Evolutionary conservation across 2,329 filamentous ascomycete species (phyloP), one percentile per base, ranked within the genome.

Genomic region (Fusarium lyarnte): DNA sequence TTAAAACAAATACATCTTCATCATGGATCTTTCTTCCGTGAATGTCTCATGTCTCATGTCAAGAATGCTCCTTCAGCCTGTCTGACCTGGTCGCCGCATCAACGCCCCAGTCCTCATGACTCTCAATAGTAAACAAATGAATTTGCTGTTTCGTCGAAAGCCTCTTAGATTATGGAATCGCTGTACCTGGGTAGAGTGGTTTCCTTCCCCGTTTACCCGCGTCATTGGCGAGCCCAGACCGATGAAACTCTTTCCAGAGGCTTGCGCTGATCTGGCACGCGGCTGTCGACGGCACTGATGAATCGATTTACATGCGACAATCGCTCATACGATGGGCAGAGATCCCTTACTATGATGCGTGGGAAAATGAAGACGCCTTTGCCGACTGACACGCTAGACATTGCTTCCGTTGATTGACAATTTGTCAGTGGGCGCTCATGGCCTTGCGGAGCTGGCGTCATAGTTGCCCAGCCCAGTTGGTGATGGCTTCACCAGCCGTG

Each of bases 21-120:
- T 64, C 39, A 21, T 53, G 33, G 42, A 46, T 58, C 33, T 51
- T 46, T 42, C 41, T 27, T 43, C 54, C 29, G 45, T 33, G 9
- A 29, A 55, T 70, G 69, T 73, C 69, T 73, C 55, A 70, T 43
- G 14, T 73, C 69, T 73, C 59, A 66, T 39, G n/a, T 61, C n/a
- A 72, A 72, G 69, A 72, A 72, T 72, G 70, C 41, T 61, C 57
- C 41, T 38, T 55, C 42, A 68, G 29, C 23, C 47, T 61, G 63
- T 53, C 35, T 33, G 8, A 62, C 17, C 29, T 49, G 39, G 35
- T 72, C 53, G 36, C 69, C 69, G 59, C 53, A 69, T 39, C 70
- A 73, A 69, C 70, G 23, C n/a, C 38, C 23, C 58, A 54, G 23
- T 38, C 47, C 33, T 59, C 55, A 43, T 52, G 39, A 54, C 41